A percentile compares a stretch with the other conserved stretches of the same genome.
Conservation (phyloP, 352 stramenopile species). For the Phytopythium sindhum region DNA sequence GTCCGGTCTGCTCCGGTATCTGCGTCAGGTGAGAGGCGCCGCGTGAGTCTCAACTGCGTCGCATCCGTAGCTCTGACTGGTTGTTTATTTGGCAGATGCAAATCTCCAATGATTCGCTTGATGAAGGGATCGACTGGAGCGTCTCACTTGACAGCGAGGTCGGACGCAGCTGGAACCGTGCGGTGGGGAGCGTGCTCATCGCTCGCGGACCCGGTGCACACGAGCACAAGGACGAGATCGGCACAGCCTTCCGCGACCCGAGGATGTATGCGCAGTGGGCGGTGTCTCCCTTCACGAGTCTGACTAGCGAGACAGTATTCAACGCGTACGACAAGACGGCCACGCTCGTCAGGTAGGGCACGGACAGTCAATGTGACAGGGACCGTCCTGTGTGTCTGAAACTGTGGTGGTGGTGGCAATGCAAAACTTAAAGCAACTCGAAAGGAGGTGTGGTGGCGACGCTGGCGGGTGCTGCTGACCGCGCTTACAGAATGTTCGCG, state of each 20-base stretch:
- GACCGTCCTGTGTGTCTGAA: background rate
- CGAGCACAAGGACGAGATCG: conserved; percentile 7
- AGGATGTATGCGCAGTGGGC: conserved; percentile 47
- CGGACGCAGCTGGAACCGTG: conserved; percentile 29
- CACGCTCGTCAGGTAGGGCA: conserved; percentile 43
- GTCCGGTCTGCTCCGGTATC: conserved; percentile 65
- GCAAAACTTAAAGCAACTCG: conserved; percentile 40
- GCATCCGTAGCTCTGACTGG: background rate
- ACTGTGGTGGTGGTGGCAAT: background rate
- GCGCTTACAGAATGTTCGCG: conserved; percentile 65
- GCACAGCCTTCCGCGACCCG: conserved; percentile 35
- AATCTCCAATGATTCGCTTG: conserved; percentile 48
- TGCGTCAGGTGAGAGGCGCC: conserved; percentile 46
- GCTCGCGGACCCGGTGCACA: conserved; percentile 34
- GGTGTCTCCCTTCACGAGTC: conserved; percentile 28
- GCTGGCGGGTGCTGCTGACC: conserved; percentile 46
- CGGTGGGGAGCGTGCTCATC: conserved; percentile 48
- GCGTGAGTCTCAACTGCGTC: background rate
- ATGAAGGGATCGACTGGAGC: conserved; percentile 65
- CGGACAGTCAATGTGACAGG: background rate
- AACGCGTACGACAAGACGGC: conserved; percentile 70
- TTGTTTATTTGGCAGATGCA: conserved; percentile 40
- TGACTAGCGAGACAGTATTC: conserved; percentile 29
- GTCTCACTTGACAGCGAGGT: conserved; percentile 27
- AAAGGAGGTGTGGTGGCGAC: conserved; percentile 44